phyloP scores from a whole-genome alignment of 2,329 filamentous ascomycete species.

The Pezicula carpinea region DNA sequence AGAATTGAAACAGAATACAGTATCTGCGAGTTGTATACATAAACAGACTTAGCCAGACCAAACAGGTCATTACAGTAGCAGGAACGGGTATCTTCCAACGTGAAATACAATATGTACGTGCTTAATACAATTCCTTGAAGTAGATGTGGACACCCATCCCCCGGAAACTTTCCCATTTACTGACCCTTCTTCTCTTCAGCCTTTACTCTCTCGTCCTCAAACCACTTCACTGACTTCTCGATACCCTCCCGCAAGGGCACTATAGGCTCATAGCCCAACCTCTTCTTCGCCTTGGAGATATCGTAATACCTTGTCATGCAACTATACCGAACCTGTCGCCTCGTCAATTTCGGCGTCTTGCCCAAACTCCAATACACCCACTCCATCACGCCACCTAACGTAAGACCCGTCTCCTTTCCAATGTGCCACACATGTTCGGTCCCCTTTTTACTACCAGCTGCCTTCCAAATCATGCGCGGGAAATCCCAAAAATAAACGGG shows the following conservation, averaged over 20 bases:
- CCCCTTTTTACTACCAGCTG: constrained; percentile 48
- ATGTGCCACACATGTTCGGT: constrained; percentile 52
- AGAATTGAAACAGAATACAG: too few species aligned
- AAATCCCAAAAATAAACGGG: constrained; percentile 93
- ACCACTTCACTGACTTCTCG: constrained; percentile 21
- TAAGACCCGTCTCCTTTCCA: constrained; percentile 44
- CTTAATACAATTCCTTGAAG: constrained; percentile 1
- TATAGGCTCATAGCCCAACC: constrained; percentile 66
- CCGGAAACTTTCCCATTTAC: constrained; percentile 5
- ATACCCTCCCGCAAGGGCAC: constrained; percentile 63
- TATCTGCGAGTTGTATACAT: too few species aligned
- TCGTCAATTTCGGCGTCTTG: constrained; percentile 48
- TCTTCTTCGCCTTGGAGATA: constrained; percentile 67
- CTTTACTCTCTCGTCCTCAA: constrained; percentile 17
- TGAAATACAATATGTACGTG: not conserved
- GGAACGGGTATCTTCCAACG: not conserved
- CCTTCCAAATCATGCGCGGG: constrained; percentile 70
- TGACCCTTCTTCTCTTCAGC: constrained; percentile 26
- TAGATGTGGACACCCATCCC: not conserved
- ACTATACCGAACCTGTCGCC: constrained; percentile 50
- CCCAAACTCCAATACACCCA: constrained; percentile 43
- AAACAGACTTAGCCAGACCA: too few species aligned
- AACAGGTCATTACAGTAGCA: too few species aligned
- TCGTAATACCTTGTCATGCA: constrained; percentile 76
- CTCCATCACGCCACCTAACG: constrained; percentile 50